A percentile compares a stretch with the other conserved stretches of the same genome.
Conservation (phyloP, 106 monocot genomes). For the Narthecium ossifragum region DNA sequence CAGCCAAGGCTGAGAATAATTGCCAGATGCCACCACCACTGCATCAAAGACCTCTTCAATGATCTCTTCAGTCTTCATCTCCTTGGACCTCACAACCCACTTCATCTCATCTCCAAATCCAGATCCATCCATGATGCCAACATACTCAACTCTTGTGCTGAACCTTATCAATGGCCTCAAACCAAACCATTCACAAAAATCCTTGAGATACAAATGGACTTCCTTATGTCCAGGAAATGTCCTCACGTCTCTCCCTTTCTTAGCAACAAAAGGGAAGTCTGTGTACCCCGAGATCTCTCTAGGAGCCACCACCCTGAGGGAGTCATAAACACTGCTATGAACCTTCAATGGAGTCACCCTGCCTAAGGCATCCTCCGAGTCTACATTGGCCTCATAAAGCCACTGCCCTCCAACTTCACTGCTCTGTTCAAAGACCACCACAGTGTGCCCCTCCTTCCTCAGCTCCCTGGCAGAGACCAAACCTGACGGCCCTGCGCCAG, state of each 20-base stretch:
- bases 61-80: neutral
- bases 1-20: constrained; percentile 16
- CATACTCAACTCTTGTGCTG: too few species aligned
- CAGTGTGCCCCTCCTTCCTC: constrained; percentile 29
- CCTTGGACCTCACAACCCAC: constrained; percentile 33
- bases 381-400: constrained; percentile 20
- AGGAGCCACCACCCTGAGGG: constrained; percentile 43
- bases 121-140: too few species aligned
- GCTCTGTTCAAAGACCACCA: constrained; percentile 38
- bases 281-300: constrained; percentile 41
- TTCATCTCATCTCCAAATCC: constrained; percentile 1
- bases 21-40: constrained; percentile 49
- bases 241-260: constrained; percentile 27
- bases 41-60: constrained; percentile 40
- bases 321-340: constrained; percentile 44
- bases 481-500: constrained; percentile 45
- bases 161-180: constrained; percentile 27
- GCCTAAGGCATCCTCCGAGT: constrained; percentile 27
- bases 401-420: constrained; percentile 37
- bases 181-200: constrained; percentile 15
- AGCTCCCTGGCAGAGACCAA: constrained; percentile 42
- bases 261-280: constrained; percentile 9
- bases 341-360: constrained; percentile 6
- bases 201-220: constrained; percentile 29
- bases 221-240: constrained; percentile 38